phyloP scores from a whole-genome alignment of 2,329 filamentous ascomycete species.

The Aspergillus caelatus region DNA sequence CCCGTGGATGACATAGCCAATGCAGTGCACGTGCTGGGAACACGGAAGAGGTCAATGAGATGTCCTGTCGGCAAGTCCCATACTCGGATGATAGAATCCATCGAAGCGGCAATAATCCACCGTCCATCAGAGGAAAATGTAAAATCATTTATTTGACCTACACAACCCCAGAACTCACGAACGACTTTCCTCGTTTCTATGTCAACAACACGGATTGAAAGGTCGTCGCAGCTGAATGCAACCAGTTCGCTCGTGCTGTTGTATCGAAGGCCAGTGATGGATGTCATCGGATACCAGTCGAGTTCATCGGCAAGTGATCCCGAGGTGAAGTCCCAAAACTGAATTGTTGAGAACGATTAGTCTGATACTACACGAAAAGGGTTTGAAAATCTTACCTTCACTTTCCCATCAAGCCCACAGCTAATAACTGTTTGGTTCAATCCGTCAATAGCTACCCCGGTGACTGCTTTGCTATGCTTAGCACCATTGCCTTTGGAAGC shows the following conservation, averaged over 20 bases:
- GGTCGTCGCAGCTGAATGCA: slow-evolving; percentile 85
- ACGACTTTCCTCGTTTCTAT: slow-evolving; percentile 88
- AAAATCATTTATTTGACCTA: slow-evolving; percentile 74
- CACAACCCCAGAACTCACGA: slow-evolving; percentile 86
- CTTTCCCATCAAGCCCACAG: slow-evolving; percentile 83
- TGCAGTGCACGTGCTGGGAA: slow-evolving; percentile 77
- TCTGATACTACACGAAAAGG: neutral
- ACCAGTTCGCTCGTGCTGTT: slow-evolving; percentile 82
- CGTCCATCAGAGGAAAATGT: slow-evolving; percentile 90
- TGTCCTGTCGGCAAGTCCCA: slow-evolving; percentile 97
- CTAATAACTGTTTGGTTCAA: slow-evolving; percentile 85
- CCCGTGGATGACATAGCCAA: slow-evolving; percentile 87
- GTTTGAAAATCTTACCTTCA: slow-evolving; percentile 60
- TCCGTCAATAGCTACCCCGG: slow-evolving; percentile 84
- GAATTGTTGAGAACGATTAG: neutral
- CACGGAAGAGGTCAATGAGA: slow-evolving; percentile 86
- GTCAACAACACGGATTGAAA: slow-evolving; percentile 85
- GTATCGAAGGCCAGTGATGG: slow-evolving; percentile 76
- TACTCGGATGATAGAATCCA: slow-evolving; percentile 77
- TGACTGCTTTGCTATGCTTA: slow-evolving; percentile 79
- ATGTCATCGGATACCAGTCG: slow-evolving; percentile 77
- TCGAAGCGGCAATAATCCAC: slow-evolving; percentile 88
- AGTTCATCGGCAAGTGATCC: slow-evolving; percentile 79
- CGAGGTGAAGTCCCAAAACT: slow-evolving; percentile 93
- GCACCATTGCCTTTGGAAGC: slow-evolving; percentile 52